Evolutionary conservation across 2,329 filamentous ascomycete species (phyloP).

Genomic region (Ceratocystis papillata): DNA sequence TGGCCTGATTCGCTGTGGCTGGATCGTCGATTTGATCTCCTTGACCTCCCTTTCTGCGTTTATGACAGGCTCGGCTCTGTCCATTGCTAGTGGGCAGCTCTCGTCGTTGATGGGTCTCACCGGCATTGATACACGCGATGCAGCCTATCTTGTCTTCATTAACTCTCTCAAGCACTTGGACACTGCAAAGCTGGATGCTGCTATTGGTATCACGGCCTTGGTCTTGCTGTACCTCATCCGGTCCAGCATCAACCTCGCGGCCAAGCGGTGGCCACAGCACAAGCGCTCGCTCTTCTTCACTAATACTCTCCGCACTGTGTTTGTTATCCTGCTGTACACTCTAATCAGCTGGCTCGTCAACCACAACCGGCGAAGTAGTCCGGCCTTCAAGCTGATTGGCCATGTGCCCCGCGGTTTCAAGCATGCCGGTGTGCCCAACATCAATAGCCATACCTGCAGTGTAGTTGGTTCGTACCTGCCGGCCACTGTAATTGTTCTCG

Average conservation of each 20-base stretch:
- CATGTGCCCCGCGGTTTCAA: constrained; percentile 71
- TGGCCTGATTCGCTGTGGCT: constrained; percentile 69
- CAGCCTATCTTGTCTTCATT: constrained; percentile 75
- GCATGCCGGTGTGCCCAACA: constrained; percentile 53
- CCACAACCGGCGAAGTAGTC: constrained; percentile 50
- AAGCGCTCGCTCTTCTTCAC: constrained; percentile 77
- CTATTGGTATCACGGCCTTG: constrained; percentile 76
- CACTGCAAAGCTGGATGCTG: constrained; percentile 61
- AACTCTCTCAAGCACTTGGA: constrained; percentile 66
- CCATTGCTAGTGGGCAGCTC: constrained; percentile 74
- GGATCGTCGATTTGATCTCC: constrained; percentile 88
- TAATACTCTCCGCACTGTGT: constrained; percentile 80
- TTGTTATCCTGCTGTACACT: constrained; percentile 86
- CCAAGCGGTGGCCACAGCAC: constrained; percentile 56
- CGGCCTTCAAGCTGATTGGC: constrained; percentile 63
- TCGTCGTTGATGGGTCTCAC: constrained; percentile 70
- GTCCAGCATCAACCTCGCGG: constrained; percentile 50
- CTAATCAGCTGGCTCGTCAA: constrained; percentile 83
- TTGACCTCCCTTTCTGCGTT: constrained; percentile 84
- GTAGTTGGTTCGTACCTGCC: constrained; percentile 57
- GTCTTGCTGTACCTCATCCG: constrained; percentile 68
- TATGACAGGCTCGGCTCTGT: constrained; percentile 93
- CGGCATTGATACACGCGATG: constrained; percentile 60
- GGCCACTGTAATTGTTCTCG: constrained; percentile 62
- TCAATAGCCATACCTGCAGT: constrained; percentile 51